These are phyloP conservation scores for Stephania cephalantha DNA, from an alignment of 164 flowering plant genomes.

Conservation along the genomic window DNA sequence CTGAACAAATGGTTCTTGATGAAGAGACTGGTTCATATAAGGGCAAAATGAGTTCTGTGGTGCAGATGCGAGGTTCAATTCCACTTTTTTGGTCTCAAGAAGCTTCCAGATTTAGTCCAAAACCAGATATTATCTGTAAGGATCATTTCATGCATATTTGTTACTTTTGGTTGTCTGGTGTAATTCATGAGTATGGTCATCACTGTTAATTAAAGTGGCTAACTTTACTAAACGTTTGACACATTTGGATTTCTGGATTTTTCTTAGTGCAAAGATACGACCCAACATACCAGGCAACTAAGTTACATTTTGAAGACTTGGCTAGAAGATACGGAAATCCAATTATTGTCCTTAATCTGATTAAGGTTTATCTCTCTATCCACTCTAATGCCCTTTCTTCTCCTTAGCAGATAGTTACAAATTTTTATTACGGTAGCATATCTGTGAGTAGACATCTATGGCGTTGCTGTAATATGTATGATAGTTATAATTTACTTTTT, in stretches of 20 bases:
- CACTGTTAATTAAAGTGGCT: not conserved
- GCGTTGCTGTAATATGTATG: no score
- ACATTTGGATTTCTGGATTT: constrained; percentile 10
- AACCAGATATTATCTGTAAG: constrained; percentile 95
- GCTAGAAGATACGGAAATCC: constrained; percentile 95
- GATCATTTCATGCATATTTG: not conserved
- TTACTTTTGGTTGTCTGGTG: constrained; percentile 4
- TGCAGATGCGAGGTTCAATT: constrained; percentile 97
- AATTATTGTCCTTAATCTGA: constrained; percentile 86
- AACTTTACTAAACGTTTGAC: constrained; percentile 8
- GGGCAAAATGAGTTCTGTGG: constrained; percentile 97
- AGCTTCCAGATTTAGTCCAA: constrained; percentile 92
- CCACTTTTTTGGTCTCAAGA: constrained; percentile 99
- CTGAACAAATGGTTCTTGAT: constrained; percentile 92
- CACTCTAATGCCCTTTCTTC: not conserved
- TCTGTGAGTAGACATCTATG: not conserved
- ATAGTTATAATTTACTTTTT: no score
- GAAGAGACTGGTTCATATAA: constrained; percentile 90
- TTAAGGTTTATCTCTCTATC: constrained; percentile 51
- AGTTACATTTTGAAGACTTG: constrained; percentile 90
- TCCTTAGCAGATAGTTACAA: not conserved
- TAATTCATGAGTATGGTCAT: constrained; percentile 5
- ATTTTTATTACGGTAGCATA: not conserved
- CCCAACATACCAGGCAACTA: constrained; percentile 92
- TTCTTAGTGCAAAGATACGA: constrained; percentile 88